Conservation (phyloP, 257 asterid genomes). For the Solanum virginianum region DNA sequence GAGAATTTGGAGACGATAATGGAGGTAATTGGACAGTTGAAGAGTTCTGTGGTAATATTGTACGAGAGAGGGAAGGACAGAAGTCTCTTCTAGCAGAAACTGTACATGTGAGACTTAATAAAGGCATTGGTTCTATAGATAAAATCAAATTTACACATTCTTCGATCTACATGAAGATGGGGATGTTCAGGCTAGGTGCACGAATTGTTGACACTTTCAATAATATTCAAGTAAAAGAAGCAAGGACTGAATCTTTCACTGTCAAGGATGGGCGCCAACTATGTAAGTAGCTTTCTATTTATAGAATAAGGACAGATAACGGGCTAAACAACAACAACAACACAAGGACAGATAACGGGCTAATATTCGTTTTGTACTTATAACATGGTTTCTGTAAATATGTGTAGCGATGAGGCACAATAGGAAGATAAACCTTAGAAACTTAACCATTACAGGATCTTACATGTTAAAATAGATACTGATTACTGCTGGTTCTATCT, state of each 20-base stretch:
- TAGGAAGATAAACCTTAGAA: neutral
- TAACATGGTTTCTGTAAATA: neutral
- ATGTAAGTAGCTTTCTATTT: conserved; percentile 18
- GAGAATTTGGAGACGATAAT: conserved; percentile 3
- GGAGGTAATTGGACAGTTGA: conserved; percentile 15
- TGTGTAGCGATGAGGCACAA: neutral
- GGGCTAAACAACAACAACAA: too few species aligned
- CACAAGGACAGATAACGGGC: neutral
- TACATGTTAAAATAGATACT: neutral
- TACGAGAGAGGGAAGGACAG: conserved; percentile 13
- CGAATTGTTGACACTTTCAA: conserved; percentile 3
- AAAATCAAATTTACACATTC: conserved; percentile 21
- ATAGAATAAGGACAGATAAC: neutral
- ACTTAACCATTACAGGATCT: neutral
- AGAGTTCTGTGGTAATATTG: conserved; percentile 14
- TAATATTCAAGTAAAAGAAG: conserved; percentile 19
- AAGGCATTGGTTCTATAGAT: conserved; percentile 19
- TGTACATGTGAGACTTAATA: conserved; percentile 9
- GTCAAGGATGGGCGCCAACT: conserved; percentile 22
- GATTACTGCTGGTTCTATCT: neutral
- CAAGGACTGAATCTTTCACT: conserved; percentile 22
- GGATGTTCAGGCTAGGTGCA: conserved; percentile 29
- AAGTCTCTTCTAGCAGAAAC: conserved; percentile 29
- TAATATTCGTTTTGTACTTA: neutral
- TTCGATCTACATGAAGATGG: neutral